These are phyloP conservation scores for Coprinellus micaceus DNA, from an alignment of 768 basidiomycete species.

Conservation along the genomic window DNA sequence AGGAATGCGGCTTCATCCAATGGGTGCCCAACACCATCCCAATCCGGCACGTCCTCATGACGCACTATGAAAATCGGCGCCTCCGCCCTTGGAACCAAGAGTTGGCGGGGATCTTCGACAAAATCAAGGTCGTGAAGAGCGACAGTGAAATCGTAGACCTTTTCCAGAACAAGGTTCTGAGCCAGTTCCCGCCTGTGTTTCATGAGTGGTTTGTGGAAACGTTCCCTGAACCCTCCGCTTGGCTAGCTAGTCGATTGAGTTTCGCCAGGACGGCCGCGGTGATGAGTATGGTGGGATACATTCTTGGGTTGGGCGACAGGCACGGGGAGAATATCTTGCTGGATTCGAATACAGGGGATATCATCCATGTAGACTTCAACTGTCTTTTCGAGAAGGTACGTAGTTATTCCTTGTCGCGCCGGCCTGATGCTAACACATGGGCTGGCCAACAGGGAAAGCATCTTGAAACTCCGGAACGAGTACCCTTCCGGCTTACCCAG, in stretches of 20 bases:
- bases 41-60: constrained; percentile 69
- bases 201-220: constrained; percentile 97
- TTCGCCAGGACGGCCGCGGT: constrained; percentile 92
- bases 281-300: constrained; percentile 98
- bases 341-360: constrained; percentile 82
- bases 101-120: constrained; percentile 43
- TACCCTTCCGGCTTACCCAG: constrained; percentile 92
- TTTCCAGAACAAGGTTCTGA: constrained; percentile 54
- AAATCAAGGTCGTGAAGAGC: constrained; percentile 41
- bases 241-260: constrained; percentile 83
- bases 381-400: constrained; percentile 93
- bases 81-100: constrained; percentile 38
- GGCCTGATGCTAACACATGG: background rate
- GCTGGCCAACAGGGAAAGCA: constrained; percentile 61
- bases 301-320: constrained; percentile 96
- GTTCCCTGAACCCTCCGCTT: constrained; percentile 94
- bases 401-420: background rate
- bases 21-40: constrained; percentile 95
- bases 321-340: constrained; percentile 96
- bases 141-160: constrained; percentile 50
- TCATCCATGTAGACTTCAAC: constrained; percentile 96
- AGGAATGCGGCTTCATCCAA: constrained; percentile 96
- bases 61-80: constrained; percentile 53
- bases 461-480: constrained; percentile 84
- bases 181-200: constrained; percentile 78